A percentile compares a stretch with the other conserved stretches of the same genome.
phyloP scores from a whole-genome alignment of 2,329 filamentous ascomycete genomes.

The Erysiphe pulchra region DNA sequence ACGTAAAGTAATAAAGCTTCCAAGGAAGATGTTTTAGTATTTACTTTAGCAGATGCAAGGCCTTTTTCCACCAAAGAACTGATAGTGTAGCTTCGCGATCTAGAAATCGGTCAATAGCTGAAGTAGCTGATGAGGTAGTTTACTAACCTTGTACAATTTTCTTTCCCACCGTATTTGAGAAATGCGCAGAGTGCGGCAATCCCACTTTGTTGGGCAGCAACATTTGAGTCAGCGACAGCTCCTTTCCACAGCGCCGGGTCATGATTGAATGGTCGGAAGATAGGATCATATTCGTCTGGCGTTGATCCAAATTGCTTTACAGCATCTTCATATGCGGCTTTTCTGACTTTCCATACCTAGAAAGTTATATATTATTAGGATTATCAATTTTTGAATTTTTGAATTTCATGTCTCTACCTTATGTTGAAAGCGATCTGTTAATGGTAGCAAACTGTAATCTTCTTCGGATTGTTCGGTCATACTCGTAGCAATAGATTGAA shows the following conservation, averaged over 20 bases:
- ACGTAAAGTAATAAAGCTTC: constrained; percentile 75
- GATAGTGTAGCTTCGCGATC: constrained; percentile 51
- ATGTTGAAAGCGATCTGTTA: constrained; percentile 60
- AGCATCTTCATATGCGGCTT: constrained; percentile 82
- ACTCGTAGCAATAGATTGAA: background rate
- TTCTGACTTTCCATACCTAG: constrained; percentile 87
- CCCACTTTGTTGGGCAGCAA: constrained; percentile 86
- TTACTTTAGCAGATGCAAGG: constrained; percentile 62
- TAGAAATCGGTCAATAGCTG: constrained; percentile 12
- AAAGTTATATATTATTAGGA: background rate
- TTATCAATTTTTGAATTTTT: background rate
- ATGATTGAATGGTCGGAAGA: constrained; percentile 66
- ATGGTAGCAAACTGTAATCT: constrained; percentile 54
- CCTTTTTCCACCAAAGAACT: constrained; percentile 75
- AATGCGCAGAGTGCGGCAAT: constrained; percentile 74
- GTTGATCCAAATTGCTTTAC: constrained; percentile 66
- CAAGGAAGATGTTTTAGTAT: constrained; percentile 63
- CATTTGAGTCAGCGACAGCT: constrained; percentile 81
- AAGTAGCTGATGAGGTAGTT: background rate
- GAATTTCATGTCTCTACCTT: constrained; percentile 27
- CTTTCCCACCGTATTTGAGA: constrained; percentile 65
- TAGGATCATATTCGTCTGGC: constrained; percentile 61
- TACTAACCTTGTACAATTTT: constrained; percentile 44
- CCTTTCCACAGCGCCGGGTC: constrained; percentile 77
- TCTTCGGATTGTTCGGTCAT: constrained; percentile 61